Evolutionary conservation across 805 yeast genomes (phyloP).

Genomic region (Starmerella ratchasimensis): DNA sequence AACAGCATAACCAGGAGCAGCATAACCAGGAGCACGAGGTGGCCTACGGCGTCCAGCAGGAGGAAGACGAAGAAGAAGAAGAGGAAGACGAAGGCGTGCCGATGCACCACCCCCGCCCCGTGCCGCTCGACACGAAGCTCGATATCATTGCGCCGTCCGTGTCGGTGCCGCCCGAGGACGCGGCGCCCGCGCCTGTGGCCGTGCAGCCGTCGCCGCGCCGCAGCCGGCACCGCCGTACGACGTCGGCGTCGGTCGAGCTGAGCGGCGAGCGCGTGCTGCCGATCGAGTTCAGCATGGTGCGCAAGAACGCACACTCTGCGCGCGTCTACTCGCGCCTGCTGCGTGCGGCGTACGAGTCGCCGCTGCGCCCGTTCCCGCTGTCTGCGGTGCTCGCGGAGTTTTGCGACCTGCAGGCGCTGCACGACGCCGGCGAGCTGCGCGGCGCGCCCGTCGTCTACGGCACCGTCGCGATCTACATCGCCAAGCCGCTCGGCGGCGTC

Average conservation of each 20-base stretch:
- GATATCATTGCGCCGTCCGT: slow-evolving; percentile 13
- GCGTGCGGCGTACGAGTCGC: slow-evolving; percentile 27
- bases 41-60: neutral
- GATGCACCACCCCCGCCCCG: slow-evolving; percentile 16
- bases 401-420: slow-evolving; percentile 19
- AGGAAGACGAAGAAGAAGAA: neutral
- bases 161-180: slow-evolving; percentile 16
- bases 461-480: slow-evolving; percentile 21
- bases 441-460: slow-evolving; percentile 25
- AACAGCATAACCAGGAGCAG: neutral
- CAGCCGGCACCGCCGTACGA: slow-evolving; percentile 18
- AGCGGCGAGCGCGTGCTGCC: slow-evolving; percentile 21
- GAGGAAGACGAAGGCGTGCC: slow-evolving; percentile 7
- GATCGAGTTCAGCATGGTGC: slow-evolving; percentile 19
- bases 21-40: neutral
- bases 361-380: slow-evolving; percentile 21
- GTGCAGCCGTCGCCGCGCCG: slow-evolving; percentile 6
- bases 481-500: neutral
- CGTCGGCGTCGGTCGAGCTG: slow-evolving; percentile 19
- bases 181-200: no score
- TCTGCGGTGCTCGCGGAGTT: slow-evolving; percentile 21
- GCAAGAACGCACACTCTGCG: slow-evolving; percentile 11
- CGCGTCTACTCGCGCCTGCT: slow-evolving; percentile 24
- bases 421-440: slow-evolving; percentile 11
- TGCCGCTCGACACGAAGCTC: slow-evolving; percentile 6